Base-by-base conservation (phyloP, 2,329 filamentous ascomycete species). In the Ophiostoma pallidulum region DNA sequence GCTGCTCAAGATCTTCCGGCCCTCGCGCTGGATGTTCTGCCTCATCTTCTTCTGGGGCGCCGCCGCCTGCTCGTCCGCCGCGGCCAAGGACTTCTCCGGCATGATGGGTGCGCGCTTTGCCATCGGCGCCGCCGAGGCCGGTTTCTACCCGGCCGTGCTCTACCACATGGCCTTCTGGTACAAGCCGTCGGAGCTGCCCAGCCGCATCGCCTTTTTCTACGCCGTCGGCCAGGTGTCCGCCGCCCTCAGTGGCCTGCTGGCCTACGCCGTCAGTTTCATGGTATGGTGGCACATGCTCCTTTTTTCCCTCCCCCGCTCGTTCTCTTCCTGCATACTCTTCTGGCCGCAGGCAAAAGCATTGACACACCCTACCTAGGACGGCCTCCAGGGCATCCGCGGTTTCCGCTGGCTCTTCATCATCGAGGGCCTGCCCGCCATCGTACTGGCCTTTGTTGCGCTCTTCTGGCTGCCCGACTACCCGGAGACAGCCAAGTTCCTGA, bases 401-500 rank as follows among this genome's bases (percentile, higher is more conserved):
- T 83, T 78, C 77, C 71, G 74, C 9, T 84, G 75, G 80, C 80
- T 82, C 47, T 82, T 82, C 51, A 78, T 86, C 35, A 71, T 85
- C n/a, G 50, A 51, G 64, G 86, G 86, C 1, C 71, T 88, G 1
- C 74, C 72, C 0, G 88, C 85, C 0, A 72, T 87, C 0, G 32
- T 51, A 9, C 24, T 54, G 14, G 40, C 85, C 0, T 50, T 80
- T 4, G 56, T 71, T 1, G 79, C 79, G 1, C 89, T 84, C 64
- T 90, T 79, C 69, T 70, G 81, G 53, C 77, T 94, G 1, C 75
- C 86, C 55, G 87, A 94, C 58, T 94, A 88, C 56, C 89, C 89
- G 0, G 86, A 88, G 53, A 79, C 84, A 20, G 86, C 87, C 0
- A 74, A 57, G 0, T 94, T 94, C 60, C 71, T 94, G 19, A 80